Conservation (phyloP, 106 monocot genomes). For the Acorus calamus region DNA sequence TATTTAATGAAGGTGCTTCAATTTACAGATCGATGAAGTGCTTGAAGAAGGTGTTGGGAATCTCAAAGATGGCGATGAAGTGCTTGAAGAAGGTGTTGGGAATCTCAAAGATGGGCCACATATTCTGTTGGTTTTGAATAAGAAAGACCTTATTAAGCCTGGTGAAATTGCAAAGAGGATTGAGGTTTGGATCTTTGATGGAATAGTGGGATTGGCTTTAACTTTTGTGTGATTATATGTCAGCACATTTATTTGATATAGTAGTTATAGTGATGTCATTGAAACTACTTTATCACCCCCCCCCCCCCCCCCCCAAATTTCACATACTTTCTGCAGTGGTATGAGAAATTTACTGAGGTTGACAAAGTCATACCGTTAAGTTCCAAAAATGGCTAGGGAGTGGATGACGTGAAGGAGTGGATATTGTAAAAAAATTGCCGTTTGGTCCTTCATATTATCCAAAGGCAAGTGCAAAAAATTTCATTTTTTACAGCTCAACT, state of each 20-base stretch:
- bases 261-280: too few relatives aligned
- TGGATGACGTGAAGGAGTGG: conserved; percentile 91
- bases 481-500: not conserved
- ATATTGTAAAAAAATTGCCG: conserved; percentile 83
- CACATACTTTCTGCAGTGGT: conserved; percentile 59
- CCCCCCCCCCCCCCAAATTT: too few relatives aligned
- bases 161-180: conserved; percentile 84
- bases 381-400: conserved; percentile 88
- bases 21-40: conserved; percentile 71
- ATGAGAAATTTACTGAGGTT: conserved; percentile 73
- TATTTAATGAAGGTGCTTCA: not conserved
- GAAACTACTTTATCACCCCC: not conserved
- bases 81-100: conserved; percentile 77
- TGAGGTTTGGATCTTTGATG: conserved; percentile 68
- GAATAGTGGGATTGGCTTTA: too few relatives aligned
- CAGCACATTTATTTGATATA: too few relatives aligned
- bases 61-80: conserved; percentile 55
- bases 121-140: conserved; percentile 75
- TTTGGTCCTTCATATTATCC: conserved; percentile 89
- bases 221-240: too few relatives aligned
- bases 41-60: conserved; percentile 71
- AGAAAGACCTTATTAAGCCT: conserved; percentile 95
- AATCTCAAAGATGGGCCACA: conserved; percentile 45
- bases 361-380: conserved; percentile 98
- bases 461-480: conserved; percentile 51